Conservation (phyloP, 148 eudicot genomes). For the Fagopyrum esculentum region DNA sequence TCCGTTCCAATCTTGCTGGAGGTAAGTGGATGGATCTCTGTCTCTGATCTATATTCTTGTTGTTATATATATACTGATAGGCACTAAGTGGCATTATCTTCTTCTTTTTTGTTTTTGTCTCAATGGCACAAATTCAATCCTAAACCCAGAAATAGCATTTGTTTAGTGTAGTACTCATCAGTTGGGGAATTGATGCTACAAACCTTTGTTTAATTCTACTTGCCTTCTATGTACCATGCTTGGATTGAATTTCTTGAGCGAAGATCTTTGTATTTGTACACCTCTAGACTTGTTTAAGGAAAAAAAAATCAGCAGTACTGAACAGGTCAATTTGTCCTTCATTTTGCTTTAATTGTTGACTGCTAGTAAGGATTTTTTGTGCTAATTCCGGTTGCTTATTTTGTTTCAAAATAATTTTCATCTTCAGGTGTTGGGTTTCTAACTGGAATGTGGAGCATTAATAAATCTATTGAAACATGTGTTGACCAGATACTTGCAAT, state of each 20-base stretch:
- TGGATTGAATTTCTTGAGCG: background rate
- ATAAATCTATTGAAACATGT: slow-evolving; percentile 16
- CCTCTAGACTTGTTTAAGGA: background rate
- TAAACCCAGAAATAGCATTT: background rate
- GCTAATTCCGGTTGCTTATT: background rate
- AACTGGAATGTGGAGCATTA: slow-evolving; percentile 18
- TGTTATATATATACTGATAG: background rate
- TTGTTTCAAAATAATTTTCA: background rate
- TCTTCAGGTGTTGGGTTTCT: slow-evolving; percentile 22
- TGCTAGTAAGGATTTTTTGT: background rate
- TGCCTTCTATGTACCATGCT: background rate
- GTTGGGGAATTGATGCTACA: background rate
- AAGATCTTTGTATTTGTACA: background rate
- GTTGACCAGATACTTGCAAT: slow-evolving; percentile 25
- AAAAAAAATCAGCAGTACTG: background rate
- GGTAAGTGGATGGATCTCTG: slow-evolving; percentile 29
- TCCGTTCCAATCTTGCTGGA: slow-evolving; percentile 34
- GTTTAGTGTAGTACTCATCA: background rate
- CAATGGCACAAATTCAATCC: background rate
- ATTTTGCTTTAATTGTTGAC: background rate
- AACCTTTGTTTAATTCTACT: background rate
- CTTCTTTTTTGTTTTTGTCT: background rate
- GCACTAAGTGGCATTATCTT: background rate
- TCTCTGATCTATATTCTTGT: background rate
- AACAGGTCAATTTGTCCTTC: background rate